A percentile compares a stretch with the other conserved stretches of the same genome.
phyloP scores from a whole-genome alignment of 768 basidiomycete genomes.

The Royoungia palumana region DNA sequence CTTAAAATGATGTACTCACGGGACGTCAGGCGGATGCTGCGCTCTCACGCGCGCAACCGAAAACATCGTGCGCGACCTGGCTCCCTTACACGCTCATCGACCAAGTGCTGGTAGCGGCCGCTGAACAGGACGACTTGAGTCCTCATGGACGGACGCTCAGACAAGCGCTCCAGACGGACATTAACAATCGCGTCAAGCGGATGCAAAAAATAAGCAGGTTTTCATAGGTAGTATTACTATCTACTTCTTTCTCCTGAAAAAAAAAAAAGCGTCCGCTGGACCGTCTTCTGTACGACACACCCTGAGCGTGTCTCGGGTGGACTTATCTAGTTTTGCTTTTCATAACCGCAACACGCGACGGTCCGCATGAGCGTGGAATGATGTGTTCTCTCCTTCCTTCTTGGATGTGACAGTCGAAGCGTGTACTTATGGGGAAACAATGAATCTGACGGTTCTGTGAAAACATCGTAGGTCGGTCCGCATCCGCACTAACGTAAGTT shows the following conservation, averaged over 20 bases:
- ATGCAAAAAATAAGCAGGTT: constrained; percentile 61
- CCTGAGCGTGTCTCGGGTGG: neutral
- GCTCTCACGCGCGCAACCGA: constrained; percentile 50
- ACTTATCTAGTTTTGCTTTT: constrained; percentile 6
- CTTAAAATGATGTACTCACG: constrained; percentile 2
- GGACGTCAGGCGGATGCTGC: constrained; percentile 47
- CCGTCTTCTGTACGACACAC: no score
- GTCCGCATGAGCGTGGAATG: constrained; percentile 4
- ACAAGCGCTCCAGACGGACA: constrained; percentile 52
- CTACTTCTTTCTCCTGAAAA: no score
- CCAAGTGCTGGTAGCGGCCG: constrained; percentile 69
- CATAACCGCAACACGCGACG: constrained; percentile 3
- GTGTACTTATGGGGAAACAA: constrained; percentile 10
- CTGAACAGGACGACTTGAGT: constrained; percentile 48
- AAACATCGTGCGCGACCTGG: constrained; percentile 64
- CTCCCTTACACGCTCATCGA: constrained; percentile 83
- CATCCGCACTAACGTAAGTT: neutral
- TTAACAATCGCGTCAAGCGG: constrained; percentile 62
- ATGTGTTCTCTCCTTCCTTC: neutral
- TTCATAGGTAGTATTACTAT: constrained; percentile 10
- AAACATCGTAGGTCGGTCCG: neutral
- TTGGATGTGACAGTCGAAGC: neutral
- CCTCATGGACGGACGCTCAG: constrained; percentile 39
- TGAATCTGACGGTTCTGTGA: constrained; percentile 5
- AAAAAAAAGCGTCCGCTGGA: no score